Conservation (phyloP, 768 basidiomycete genomes). For the Tubosaeta sp. region DNA sequence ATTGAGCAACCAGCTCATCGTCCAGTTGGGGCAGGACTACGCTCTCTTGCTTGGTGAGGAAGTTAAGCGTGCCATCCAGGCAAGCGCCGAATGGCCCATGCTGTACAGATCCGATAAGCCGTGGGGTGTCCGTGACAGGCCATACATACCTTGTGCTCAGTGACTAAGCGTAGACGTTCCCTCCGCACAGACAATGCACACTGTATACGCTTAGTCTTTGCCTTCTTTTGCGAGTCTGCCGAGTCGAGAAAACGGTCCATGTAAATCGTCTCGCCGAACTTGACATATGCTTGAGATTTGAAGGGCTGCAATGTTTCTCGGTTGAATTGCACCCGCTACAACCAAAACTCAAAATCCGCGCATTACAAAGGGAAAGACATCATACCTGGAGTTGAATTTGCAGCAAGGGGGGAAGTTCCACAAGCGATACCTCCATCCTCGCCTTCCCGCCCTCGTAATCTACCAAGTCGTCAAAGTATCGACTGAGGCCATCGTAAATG, state of each 20-base stretch:
- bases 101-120: slow-evolving; percentile 32
- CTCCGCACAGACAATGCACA: slow-evolving; percentile 57
- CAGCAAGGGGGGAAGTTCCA: slow-evolving; percentile 83
- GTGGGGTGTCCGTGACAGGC: not conserved
- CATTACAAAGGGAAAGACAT: not conserved
- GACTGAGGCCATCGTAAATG: slow-evolving; percentile 88
- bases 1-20: slow-evolving; percentile 46
- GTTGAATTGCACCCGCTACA: slow-evolving; percentile 90
- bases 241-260: slow-evolving; percentile 90
- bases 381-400: slow-evolving; percentile 93
- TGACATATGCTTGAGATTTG: slow-evolving; percentile 95
- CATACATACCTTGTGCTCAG: slow-evolving; percentile 63
- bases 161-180: slow-evolving; percentile 62
- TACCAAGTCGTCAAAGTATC: slow-evolving; percentile 86
- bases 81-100: slow-evolving; percentile 56
- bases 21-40: slow-evolving; percentile 51
- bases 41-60: slow-evolving; percentile 49
- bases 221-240: slow-evolving; percentile 67
- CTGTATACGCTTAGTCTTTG: slow-evolving; percentile 66
- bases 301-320: slow-evolving; percentile 85
- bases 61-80: slow-evolving; percentile 52
- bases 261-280: slow-evolving; percentile 79
- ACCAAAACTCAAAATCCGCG: slow-evolving; percentile 7
- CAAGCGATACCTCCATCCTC: slow-evolving; percentile 80
- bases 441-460: slow-evolving; percentile 87